Base-by-base conservation (phyloP, 2,329 filamentous ascomycete genomes). In the Cladosporium sphaerospermum region DNA sequence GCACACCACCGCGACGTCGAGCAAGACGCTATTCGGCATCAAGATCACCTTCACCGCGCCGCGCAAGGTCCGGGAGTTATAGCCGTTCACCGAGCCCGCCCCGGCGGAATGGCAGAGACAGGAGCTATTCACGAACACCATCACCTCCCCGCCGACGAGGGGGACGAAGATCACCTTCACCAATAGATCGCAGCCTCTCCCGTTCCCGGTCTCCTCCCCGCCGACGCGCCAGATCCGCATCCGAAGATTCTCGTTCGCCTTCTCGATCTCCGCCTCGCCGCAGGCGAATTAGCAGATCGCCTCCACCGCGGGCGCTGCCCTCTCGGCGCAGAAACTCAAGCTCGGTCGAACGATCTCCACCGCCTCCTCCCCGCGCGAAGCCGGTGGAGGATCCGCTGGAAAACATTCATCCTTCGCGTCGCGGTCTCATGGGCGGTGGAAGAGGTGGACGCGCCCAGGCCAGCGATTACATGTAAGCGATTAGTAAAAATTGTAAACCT, bases 401-500 rank as follows among this genome's bases (percentile, higher is more conserved):
- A 36, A 59, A 64, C 36, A 69, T 70, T 41, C 67, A 70, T 57
- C 67, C 67, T 9, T 65, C 61, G 31, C 57, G 67, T 13, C 61
- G 67, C 53, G 65, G 64, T 4, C 48, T 69, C 36, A 60, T 70
- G 57, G 59, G 59, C 36, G 60, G 58, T 9, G 44, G 54, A 28
- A 54, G 55, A 32, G 57, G 55, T 7, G 54, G 56, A 43, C 53
- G 56, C 18, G 56, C 58, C 11, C 58, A 54, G 48, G 62, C 61
- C 13, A 61, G 58, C 50, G 61, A 64, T 51, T 64, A 60, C 34
- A 62, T 63, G 56, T 64, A 54, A 51, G 37, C 32, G 23, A 43
- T 46, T 39, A 34, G 48, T 52, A 45, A 13, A 14, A 36, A 37
- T 49, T 48, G 37, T 48, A 55, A 43, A 52, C 9, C 36, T 39